Conservation (phyloP, 163 green algal species). For the Scenedesmus sp. region DNA sequence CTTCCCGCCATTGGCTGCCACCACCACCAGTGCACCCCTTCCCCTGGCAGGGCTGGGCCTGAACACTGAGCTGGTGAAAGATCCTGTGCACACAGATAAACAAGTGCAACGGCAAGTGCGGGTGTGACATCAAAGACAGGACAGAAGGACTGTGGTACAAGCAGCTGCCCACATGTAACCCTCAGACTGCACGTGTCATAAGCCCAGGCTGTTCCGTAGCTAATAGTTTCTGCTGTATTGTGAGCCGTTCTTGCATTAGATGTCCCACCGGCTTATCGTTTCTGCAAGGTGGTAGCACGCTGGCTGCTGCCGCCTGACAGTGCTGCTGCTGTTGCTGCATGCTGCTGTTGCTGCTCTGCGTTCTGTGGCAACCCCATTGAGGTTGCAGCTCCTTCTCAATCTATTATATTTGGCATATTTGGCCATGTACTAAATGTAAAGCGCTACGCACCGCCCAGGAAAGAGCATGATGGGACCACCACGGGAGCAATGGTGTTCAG, state of each 20-base stretch:
- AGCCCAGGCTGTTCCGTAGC: not conserved
- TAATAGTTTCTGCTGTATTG: not conserved
- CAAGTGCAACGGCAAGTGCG: not conserved
- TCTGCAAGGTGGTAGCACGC: not conserved
- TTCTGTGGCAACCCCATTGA: not conserved
- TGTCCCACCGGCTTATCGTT: not conserved
- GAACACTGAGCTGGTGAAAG: conserved; percentile 55
- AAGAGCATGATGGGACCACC: conserved; percentile 53
- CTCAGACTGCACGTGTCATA: not conserved
- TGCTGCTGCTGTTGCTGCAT: conserved; percentile 2
- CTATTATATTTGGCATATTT: not conserved
- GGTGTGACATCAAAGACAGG: not conserved
- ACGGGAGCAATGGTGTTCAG: conserved; percentile 44
- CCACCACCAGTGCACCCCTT: conserved; percentile 77
- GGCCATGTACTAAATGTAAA: not conserved
- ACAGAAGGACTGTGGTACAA: not conserved
- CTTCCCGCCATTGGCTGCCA: conserved; percentile 80
- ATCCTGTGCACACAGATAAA: conserved; percentile 39
- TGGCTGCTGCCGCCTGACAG: not conserved
- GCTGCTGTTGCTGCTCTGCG: not conserved
- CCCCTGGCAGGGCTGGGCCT: conserved; percentile 47
- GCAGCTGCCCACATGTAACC: too few species aligned
- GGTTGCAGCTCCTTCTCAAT: not conserved
- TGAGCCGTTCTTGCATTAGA: not conserved
- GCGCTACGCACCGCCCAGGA: conserved; percentile 57